Percentiles rank a stretch among this genome's conserved stretches.
phyloP scores from a whole-genome alignment of 768 basidiomycete genomes.

The Boletus sp. region DNA sequence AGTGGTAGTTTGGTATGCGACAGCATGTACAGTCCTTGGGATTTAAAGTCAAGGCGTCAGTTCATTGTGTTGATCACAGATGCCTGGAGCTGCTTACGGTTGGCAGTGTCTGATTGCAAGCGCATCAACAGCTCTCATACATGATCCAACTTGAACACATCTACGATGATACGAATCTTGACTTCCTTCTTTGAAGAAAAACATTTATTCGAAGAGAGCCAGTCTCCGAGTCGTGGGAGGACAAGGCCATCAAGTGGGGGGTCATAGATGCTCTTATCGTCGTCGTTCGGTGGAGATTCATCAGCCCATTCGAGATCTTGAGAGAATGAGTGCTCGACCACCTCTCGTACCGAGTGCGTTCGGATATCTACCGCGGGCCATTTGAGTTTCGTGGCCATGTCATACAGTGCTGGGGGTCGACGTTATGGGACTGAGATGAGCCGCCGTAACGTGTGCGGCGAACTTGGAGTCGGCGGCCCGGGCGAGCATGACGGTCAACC shows the following conservation, averaged over 20 bases:
- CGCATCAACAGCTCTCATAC: conserved; percentile 28
- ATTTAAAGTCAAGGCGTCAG: neutral
- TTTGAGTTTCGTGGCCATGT: conserved; percentile 75
- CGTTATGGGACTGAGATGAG: too few relatives aligned
- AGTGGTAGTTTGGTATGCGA: conserved; percentile 13
- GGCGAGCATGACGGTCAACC: too few relatives aligned
- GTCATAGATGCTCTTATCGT: conserved; percentile 1
- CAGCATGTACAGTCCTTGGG: neutral
- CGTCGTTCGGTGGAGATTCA: conserved; percentile 13
- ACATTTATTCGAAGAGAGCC: conserved; percentile 36
- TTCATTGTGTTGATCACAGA: too few relatives aligned
- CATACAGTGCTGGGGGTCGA: conserved; percentile 47
- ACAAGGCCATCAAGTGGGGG: conserved; percentile 42
- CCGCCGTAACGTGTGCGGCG: too few relatives aligned
- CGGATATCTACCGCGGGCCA: conserved; percentile 80
- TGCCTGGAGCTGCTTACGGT: conserved; percentile 20
- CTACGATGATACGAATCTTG: conserved; percentile 39
- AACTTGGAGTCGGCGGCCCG: too few relatives aligned
- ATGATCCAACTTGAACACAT: conserved; percentile 14
- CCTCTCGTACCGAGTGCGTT: conserved; percentile 66
- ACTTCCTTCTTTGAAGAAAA: conserved; percentile 16
- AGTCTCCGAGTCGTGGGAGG: conserved; percentile 55
- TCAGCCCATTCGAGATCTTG: conserved; percentile 52
- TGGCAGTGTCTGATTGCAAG: conserved; percentile 29
- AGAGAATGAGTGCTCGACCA: conserved; percentile 66